Conservation (phyloP, 1,139 yeast species). For the Schwanniomyces etchellsii region DNA sequence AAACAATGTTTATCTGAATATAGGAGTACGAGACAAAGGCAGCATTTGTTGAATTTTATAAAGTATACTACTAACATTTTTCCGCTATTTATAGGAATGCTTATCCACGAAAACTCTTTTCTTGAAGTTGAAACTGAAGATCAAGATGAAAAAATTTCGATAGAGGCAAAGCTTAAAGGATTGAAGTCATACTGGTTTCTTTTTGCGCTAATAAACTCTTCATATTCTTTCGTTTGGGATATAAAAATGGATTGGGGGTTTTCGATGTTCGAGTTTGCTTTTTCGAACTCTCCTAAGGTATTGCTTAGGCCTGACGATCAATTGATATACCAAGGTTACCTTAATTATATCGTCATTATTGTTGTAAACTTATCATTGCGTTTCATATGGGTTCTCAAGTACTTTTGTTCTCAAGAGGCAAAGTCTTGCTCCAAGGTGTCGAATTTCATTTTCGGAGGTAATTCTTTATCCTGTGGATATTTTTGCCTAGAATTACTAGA, state of each 20-base stretch:
- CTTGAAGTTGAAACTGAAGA: neutral
- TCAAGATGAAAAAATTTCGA: slow-evolving; percentile 3
- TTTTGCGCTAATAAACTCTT: slow-evolving; percentile 55
- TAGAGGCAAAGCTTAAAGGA: slow-evolving; percentile 7
- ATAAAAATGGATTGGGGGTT: slow-evolving; percentile 84
- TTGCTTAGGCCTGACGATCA: slow-evolving; percentile 13
- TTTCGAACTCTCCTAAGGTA: neutral
- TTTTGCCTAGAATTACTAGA: slow-evolving; percentile 67
- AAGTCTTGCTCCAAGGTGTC: slow-evolving; percentile 11
- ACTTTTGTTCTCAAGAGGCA: slow-evolving; percentile 12
- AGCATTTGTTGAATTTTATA: slow-evolving; percentile 62
- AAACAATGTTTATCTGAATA: slow-evolving; percentile 78
- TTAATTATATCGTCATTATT: slow-evolving; percentile 49
- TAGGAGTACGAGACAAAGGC: slow-evolving; percentile 37
- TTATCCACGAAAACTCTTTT: slow-evolving; percentile 21
- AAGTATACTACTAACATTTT: slow-evolving; percentile 67
- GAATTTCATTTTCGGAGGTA: slow-evolving; percentile 35
- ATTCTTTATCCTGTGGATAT: slow-evolving; percentile 53
- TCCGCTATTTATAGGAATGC: slow-evolving; percentile 51
- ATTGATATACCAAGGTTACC: slow-evolving; percentile 12
- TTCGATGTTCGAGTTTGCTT: slow-evolving; percentile 36
- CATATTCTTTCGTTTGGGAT: slow-evolving; percentile 86
- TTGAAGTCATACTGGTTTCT: slow-evolving; percentile 38
- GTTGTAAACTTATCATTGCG: slow-evolving; percentile 57
- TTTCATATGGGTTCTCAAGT: slow-evolving; percentile 68